Evolutionary conservation across 129 eudicot species (phyloP).

Genomic region (Sambucus nigra): DNA sequence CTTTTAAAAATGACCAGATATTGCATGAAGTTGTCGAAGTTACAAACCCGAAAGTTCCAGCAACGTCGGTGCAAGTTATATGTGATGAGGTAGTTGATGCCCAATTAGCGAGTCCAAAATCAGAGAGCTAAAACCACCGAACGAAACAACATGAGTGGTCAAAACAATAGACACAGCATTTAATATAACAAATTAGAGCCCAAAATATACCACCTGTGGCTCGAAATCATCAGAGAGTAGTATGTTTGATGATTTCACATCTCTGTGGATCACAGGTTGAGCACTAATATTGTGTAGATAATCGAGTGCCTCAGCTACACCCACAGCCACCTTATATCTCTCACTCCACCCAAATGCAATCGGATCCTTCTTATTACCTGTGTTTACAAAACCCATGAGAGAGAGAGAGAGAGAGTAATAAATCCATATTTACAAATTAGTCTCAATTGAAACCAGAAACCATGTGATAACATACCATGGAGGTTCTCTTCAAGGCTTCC

Average conservation of each 20-base stretch:
- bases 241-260: slow-evolving; percentile 90
- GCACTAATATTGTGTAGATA: slow-evolving; percentile 58
- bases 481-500: slow-evolving; percentile 98
- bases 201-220: slow-evolving; percentile 56
- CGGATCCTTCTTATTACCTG: slow-evolving; percentile 50
- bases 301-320: slow-evolving; percentile 82
- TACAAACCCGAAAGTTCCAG: slow-evolving; percentile 95
- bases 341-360: slow-evolving; percentile 65
- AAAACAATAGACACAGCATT: neutral
- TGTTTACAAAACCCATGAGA: neutral
- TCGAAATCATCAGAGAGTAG: slow-evolving; percentile 77
- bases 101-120: slow-evolving; percentile 94
- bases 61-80: slow-evolving; percentile 69
- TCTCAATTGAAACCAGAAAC: no score
- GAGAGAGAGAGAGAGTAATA: neutral
- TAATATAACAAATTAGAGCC: slow-evolving; percentile 8
- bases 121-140: slow-evolving; percentile 64
- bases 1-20: no score
- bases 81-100: slow-evolving; percentile 62
- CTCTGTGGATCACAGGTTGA: slow-evolving; percentile 83
- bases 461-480: slow-evolving; percentile 46
- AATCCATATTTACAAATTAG: neutral
- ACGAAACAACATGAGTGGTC: neutral
- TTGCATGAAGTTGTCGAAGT: slow-evolving; percentile 7
- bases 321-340: slow-evolving; percentile 79